phyloP scores from a whole-genome alignment of 176 grass and related monocot genomes.

The Poa pratensis region DNA sequence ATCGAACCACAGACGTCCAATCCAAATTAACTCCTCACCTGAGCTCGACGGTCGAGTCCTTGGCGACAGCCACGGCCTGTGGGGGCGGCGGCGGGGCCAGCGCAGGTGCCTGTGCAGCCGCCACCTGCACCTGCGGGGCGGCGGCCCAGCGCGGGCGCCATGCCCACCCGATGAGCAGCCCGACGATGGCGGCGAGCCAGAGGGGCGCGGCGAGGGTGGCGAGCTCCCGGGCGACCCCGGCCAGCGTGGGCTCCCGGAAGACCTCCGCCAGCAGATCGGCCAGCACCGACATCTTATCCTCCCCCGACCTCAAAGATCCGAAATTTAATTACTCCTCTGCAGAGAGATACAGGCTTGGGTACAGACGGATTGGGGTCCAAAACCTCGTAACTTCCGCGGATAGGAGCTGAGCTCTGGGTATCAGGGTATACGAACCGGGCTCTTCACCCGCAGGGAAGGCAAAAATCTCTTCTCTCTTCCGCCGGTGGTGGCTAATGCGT shows the following conservation, averaged over 20 bases:
- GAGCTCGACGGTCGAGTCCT: background rate
- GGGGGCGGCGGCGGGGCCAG: background rate
- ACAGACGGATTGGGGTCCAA: too few species aligned
- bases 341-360: background rate
- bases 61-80: background rate
- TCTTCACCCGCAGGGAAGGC: too few species aligned
- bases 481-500: background rate
- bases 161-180: conserved; percentile 79
- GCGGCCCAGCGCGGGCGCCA: conserved; percentile 83
- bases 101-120: background rate
- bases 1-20: background rate
- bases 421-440: too few species aligned
- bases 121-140: background rate
- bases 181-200: conserved; percentile 68
- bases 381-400: too few species aligned
- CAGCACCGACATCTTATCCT: conserved; percentile 54
- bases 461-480: too few species aligned
- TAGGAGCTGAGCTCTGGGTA: too few species aligned
- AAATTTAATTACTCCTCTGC: background rate
- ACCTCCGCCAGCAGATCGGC: conserved; percentile 54
- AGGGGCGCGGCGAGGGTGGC: conserved; percentile 60
- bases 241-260: conserved; percentile 57
- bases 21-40: conserved; percentile 43
- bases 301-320: background rate
- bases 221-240: conserved; percentile 59